Percentiles rank a stretch among this genome's conserved stretches.
Conservation (phyloP, 768 basidiomycete species). For the Xerocomellus intermedius region DNA sequence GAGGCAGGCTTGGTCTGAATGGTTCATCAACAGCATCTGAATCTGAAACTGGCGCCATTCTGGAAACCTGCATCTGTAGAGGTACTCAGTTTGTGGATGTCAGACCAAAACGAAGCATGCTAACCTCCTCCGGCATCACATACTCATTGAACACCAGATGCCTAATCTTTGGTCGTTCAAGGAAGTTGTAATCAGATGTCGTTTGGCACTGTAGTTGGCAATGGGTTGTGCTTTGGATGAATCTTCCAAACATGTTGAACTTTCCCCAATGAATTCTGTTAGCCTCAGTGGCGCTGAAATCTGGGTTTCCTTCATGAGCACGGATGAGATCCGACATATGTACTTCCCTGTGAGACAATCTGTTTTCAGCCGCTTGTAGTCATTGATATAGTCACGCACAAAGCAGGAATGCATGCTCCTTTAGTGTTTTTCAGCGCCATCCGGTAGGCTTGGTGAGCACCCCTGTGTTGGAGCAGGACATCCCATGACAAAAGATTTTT, state of each 20-base stretch:
- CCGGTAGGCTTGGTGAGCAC: slow-evolving; percentile 89
- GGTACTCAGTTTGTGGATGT: slow-evolving; percentile 2
- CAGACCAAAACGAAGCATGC: slow-evolving; percentile 13
- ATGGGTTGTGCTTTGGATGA: slow-evolving; percentile 72
- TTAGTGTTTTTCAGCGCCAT: slow-evolving; percentile 83
- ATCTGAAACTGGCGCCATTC: slow-evolving; percentile 54
- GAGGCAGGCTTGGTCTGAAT: slow-evolving; percentile 31
- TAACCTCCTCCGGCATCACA: slow-evolving; percentile 71
- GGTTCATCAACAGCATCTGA: slow-evolving; percentile 43
- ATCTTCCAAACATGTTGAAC: slow-evolving; percentile 88
- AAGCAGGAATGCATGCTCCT: slow-evolving; percentile 82
- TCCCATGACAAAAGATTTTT: slow-evolving; percentile 84
- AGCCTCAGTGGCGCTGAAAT: slow-evolving; percentile 63
- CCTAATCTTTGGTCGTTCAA: slow-evolving; percentile 52
- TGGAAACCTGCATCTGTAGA: slow-evolving; percentile 61
- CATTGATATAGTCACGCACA: slow-evolving; percentile 45
- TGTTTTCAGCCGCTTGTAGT: slow-evolving; percentile 8
- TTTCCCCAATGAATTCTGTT: slow-evolving; percentile 93
- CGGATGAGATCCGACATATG: slow-evolving; percentile 88
- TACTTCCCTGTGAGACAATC: slow-evolving; percentile 64
- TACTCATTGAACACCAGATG: slow-evolving; percentile 54
- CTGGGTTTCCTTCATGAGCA: slow-evolving; percentile 81
- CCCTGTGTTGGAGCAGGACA: slow-evolving; percentile 74
- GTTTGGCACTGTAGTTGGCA: slow-evolving; percentile 73
- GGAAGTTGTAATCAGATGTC: slow-evolving; percentile 60